These are phyloP conservation scores for Magnaporthiopsis incrustans DNA, from an alignment of 2,329 filamentous ascomycete genomes.

Conservation along the genomic window DNA sequence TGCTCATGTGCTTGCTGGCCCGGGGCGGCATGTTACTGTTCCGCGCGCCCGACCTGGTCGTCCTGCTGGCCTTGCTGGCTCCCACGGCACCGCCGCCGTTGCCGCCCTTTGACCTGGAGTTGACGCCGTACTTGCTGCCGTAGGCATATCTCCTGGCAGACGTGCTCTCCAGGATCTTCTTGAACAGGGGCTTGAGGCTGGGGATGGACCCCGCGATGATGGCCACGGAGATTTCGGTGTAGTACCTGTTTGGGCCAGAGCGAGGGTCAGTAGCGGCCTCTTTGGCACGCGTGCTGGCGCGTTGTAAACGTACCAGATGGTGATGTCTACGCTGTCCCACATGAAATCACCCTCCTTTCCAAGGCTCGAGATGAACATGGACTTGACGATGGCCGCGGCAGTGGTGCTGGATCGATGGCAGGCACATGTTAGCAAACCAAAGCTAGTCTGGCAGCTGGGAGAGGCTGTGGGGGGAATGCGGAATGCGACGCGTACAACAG, in stretches of 20 bases:
- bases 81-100: background rate
- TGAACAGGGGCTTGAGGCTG: conserved; percentile 15
- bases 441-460: no score
- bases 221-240: conserved; percentile 17
- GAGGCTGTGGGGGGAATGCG: no score
- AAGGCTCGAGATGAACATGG: conserved; percentile 17
- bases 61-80: background rate
- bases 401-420: conserved; percentile 12
- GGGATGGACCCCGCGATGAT: conserved; percentile 17
- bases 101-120: background rate
- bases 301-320: conserved; percentile 17
- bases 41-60: background rate
- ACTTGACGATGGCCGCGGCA: conserved; percentile 18
- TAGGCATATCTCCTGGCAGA: background rate
- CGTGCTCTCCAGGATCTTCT: conserved; percentile 5
- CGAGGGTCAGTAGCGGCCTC: background rate
- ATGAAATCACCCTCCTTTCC: conserved; percentile 21
- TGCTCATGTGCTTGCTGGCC: no score
- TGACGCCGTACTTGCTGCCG: background rate
- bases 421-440: background rate
- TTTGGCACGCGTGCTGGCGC: background rate
- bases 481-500: conserved; percentile 13
- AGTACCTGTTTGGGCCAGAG: conserved; percentile 12
- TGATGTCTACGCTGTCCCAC: conserved; percentile 19
- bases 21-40: no score